Conservation (phyloP, 2,329 filamentous ascomycete species). For the Coniochaeta sp. region DNA sequence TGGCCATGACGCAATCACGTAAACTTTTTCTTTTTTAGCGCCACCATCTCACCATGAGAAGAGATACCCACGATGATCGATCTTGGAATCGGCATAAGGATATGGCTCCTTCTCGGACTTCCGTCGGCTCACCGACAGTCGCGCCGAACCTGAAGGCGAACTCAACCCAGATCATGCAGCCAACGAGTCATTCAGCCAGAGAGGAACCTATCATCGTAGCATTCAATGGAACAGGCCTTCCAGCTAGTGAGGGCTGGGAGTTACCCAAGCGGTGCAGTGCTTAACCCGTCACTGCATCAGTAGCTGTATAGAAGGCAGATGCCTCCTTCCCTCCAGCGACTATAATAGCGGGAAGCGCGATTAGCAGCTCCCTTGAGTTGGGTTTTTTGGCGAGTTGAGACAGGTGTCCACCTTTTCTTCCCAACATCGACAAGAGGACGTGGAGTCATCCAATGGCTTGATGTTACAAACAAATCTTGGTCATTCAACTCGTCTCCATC, state of each 20-base stretch:
- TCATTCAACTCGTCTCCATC: slow-evolving; percentile 7
- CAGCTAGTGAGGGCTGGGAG: no score
- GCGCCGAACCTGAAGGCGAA: background rate
- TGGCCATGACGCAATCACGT: background rate
- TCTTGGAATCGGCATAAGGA: background rate
- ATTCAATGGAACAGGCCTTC: no score
- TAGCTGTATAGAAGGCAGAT: background rate
- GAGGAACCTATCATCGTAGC: no score
- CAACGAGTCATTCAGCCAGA: background rate
- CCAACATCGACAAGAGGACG: background rate
- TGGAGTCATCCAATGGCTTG: background rate
- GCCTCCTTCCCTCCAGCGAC: background rate
- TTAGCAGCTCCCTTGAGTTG: background rate
- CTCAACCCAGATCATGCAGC: no score
- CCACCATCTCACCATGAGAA: no score
- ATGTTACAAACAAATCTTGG: slow-evolving; percentile 11
- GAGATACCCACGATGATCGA: background rate
- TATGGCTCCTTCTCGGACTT: background rate
- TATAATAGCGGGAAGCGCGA: background rate
- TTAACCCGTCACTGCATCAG: background rate
- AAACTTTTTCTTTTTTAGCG: background rate
- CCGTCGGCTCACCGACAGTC: background rate
- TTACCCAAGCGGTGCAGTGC: no score
- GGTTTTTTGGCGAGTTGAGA: no score
- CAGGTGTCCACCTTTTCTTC: background rate